Evolutionary conservation across 2,329 filamentous ascomycete genomes (phyloP).

Genomic region (Hypomyces perniciosus): DNA sequence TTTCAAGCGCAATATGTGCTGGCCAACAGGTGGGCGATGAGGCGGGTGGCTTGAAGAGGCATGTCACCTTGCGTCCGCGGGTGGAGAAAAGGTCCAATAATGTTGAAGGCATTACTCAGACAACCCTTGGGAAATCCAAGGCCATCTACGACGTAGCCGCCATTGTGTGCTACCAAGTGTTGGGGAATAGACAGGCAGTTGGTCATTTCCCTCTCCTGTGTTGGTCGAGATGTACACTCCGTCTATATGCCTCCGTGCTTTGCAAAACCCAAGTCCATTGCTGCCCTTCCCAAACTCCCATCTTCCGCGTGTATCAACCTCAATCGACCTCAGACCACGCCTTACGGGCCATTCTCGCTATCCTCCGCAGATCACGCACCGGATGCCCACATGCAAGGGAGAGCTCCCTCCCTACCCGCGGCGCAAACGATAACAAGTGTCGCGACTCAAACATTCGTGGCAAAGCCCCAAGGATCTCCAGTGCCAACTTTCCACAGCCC

Average conservation of each 20-base stretch:
- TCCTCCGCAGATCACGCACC: constrained; percentile 46
- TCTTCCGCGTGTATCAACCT: constrained; percentile 2
- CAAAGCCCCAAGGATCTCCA: constrained; percentile 43
- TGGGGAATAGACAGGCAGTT: too few relatives aligned
- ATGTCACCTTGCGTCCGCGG: too few relatives aligned
- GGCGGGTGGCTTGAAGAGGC: too few relatives aligned
- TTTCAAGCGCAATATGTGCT: too few relatives aligned
- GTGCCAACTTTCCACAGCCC: constrained; percentile 39
- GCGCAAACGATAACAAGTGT: constrained; percentile 38
- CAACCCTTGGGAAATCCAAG: too few relatives aligned
- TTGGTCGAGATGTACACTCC: neutral
- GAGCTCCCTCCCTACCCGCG: constrained; percentile 41
- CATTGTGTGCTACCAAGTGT: too few relatives aligned
- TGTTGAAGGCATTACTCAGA: too few relatives aligned
- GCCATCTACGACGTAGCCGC: too few relatives aligned
- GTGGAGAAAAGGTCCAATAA: too few relatives aligned
- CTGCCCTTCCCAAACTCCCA: neutral
- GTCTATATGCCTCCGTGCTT: neutral
- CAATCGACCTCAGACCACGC: constrained; percentile 41
- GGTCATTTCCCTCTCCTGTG: too few relatives aligned
- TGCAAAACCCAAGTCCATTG: too few relatives aligned
- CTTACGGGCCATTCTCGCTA: constrained; percentile 42
- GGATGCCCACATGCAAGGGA: constrained; percentile 47
- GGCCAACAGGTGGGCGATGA: too few relatives aligned
- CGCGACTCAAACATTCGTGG: constrained; percentile 44